phyloP scores from a whole-genome alignment of 1,284 basidiomycete genomes.

The Pyrrhoderma noxium region DNA sequence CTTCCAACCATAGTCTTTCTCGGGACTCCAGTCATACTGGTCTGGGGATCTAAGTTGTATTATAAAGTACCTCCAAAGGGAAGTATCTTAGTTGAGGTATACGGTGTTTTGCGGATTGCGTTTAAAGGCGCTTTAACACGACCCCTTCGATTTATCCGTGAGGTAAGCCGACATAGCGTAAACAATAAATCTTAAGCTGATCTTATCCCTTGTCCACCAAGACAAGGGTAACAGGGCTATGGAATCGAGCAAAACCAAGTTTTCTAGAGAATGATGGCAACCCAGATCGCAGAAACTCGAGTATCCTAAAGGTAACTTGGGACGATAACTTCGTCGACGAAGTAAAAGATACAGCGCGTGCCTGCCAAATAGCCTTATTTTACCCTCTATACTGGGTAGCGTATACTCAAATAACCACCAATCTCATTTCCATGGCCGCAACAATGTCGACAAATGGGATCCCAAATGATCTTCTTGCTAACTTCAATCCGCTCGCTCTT shows the following conservation, averaged over 20 bases:
- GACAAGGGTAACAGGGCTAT: slow-evolving; percentile 36
- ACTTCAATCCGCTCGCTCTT: slow-evolving; percentile 52
- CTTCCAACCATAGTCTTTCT: slow-evolving; percentile 23
- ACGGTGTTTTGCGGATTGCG: slow-evolving; percentile 16
- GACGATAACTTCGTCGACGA: slow-evolving; percentile 58
- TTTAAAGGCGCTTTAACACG: slow-evolving; percentile 17
- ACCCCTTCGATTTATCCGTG: slow-evolving; percentile 15
- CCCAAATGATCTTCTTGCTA: slow-evolving; percentile 55
- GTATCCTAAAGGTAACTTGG: slow-evolving; percentile 37
- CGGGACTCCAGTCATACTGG: slow-evolving; percentile 31
- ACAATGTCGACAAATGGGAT: slow-evolving; percentile 43
- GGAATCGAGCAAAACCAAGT: slow-evolving; percentile 50
- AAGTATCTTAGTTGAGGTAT: slow-evolving; percentile 13
- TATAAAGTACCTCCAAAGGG: slow-evolving; percentile 31
- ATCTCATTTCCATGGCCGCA: slow-evolving; percentile 45
- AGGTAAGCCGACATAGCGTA: slow-evolving; percentile 1
- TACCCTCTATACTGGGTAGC: slow-evolving; percentile 50
- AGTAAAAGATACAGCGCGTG: slow-evolving; percentile 52
- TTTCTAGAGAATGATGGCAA: slow-evolving; percentile 20
- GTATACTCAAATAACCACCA: slow-evolving; percentile 48
- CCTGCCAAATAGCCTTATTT: slow-evolving; percentile 60
- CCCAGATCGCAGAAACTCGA: slow-evolving; percentile 15
- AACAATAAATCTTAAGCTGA: not conserved
- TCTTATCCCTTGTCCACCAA: not conserved
- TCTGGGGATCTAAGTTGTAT: slow-evolving; percentile 33